Conservation (phyloP, 2,329 filamentous ascomycete species). For the Stenocarpella maydis region DNA sequence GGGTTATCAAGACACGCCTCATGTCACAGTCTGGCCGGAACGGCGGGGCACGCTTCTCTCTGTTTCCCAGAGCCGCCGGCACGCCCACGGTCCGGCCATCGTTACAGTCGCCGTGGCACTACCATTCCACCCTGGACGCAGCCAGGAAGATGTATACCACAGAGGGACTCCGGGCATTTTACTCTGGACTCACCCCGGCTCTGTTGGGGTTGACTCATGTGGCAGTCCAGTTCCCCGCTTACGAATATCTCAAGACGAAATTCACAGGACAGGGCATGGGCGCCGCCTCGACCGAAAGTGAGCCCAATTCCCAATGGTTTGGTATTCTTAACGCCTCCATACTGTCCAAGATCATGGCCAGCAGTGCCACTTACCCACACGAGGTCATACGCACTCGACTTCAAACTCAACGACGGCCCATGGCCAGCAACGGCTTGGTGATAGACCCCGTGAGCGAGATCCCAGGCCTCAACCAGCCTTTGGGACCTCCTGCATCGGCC, state of each 20-base stretch:
- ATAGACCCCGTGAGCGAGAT: constrained; percentile 59
- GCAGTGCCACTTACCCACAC: constrained; percentile 94
- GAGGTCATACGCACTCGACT: constrained; percentile 93
- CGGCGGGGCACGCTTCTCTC: constrained; percentile 55
- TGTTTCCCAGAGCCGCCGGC: constrained; percentile 58
- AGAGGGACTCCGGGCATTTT: constrained; percentile 90
- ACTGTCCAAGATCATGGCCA: constrained; percentile 92
- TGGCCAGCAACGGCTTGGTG: constrained; percentile 59
- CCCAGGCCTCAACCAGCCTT: constrained; percentile 46
- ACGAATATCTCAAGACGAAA: constrained; percentile 89
- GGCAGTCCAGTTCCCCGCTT: constrained; percentile 95
- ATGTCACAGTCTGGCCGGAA: constrained; percentile 81
- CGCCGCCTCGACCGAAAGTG: constrained; percentile 62
- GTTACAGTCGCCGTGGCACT: constrained; percentile 84
- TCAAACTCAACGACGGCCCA: constrained; percentile 87
- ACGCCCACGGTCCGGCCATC: constrained; percentile 63
- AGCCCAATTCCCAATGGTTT: constrained; percentile 73
- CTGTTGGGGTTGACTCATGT: constrained; percentile 93
- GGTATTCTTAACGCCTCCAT: constrained; percentile 90
- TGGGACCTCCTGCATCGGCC: constrained; percentile 53
- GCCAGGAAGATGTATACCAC: constrained; percentile 94
- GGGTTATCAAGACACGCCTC: constrained; percentile 98
- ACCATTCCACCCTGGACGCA: constrained; percentile 87
- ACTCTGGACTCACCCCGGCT: constrained; percentile 92
- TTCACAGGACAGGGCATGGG: constrained; percentile 94